Evolutionary conservation across 2,329 filamentous ascomycete species (phyloP).

Genomic region (Cercospora canescens): DNA sequence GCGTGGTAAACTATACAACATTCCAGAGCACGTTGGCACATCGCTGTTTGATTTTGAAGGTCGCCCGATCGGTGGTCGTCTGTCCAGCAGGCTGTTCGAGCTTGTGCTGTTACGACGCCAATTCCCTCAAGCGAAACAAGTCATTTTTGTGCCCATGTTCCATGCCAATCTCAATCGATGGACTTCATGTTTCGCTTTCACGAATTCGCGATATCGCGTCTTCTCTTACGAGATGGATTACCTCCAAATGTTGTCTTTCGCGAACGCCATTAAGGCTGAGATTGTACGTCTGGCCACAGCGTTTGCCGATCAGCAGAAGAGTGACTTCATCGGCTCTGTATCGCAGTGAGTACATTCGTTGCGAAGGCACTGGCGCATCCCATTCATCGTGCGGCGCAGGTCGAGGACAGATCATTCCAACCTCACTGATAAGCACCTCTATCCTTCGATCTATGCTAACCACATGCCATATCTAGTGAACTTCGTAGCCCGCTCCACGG

Average conservation of each 20-base stretch:
- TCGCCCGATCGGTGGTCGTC: conserved; percentile 12
- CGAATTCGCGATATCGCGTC: conserved; percentile 44
- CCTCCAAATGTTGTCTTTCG: conserved; percentile 39
- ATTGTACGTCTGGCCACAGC: conserved; percentile 38
- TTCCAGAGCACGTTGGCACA: conserved; percentile 22
- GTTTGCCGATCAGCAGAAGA: conserved; percentile 47
- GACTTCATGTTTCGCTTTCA: conserved; percentile 40
- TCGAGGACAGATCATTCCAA: too few relatives aligned
- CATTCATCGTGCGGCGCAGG: too few relatives aligned
- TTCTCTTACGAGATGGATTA: conserved; percentile 41
- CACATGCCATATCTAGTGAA: conserved; percentile 33
- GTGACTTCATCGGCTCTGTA: conserved; percentile 47
- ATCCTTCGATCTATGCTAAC: not conserved
- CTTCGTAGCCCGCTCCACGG: conserved; percentile 42
- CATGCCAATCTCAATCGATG: conserved; percentile 42
- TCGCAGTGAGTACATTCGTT: conserved; percentile 39
- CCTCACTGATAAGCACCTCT: too few relatives aligned
- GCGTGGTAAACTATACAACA: conserved; percentile 23
- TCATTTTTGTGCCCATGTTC: conserved; percentile 54
- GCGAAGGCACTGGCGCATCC: not conserved
- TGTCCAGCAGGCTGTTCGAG: conserved; percentile 24
- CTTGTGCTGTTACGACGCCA: conserved; percentile 26
- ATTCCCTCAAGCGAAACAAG: conserved; percentile 48
- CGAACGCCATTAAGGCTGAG: conserved; percentile 41
- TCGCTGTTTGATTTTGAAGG: conserved; percentile 25